These are phyloP conservation scores for Fusarium sulawesiense DNA, from an alignment of 2,329 filamentous ascomycete genomes.

Conservation along the genomic window DNA sequence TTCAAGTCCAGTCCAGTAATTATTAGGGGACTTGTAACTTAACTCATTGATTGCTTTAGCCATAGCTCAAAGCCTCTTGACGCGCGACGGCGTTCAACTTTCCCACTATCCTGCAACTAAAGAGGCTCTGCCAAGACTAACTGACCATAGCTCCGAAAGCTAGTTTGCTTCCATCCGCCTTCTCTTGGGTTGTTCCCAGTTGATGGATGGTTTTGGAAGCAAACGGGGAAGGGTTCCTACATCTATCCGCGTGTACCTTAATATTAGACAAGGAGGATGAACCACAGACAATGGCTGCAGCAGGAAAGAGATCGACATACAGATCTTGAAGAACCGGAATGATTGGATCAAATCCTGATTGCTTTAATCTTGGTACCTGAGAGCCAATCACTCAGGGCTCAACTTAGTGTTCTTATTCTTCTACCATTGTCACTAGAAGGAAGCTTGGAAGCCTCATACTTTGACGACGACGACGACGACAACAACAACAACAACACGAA, in stretches of 20 bases:
- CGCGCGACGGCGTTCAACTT: slow-evolving; percentile 4
- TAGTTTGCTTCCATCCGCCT: slow-evolving; percentile 7
- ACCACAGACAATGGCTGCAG: neutral
- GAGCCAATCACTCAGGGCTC: neutral
- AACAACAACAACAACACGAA: neutral
- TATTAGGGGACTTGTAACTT: neutral
- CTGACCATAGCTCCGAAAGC: slow-evolving; percentile 4
- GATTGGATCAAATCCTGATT: slow-evolving; percentile 21
- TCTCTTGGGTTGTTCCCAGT: neutral
- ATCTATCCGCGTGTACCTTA: neutral
- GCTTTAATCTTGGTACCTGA: slow-evolving; percentile 9
- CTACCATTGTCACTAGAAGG: slow-evolving; percentile 2
- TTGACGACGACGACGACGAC: too few relatives aligned
- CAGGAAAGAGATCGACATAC: slow-evolving; percentile 31
- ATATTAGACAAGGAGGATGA: slow-evolving; percentile 9
- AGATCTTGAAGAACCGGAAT: slow-evolving; percentile 30
- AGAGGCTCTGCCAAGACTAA: neutral
- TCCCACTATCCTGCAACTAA: neutral
- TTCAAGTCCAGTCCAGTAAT: neutral
- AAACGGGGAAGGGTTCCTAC: neutral
- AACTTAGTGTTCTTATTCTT: neutral
- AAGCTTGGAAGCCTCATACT: neutral
- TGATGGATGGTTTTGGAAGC: neutral
- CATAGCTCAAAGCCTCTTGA: neutral
- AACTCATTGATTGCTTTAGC: neutral